Percentiles rank a stretch among this genome's conserved stretches.
Conservation (phyloP, 225 moss, liverwort and hornwort species). For the Straminergon stramineum region DNA sequence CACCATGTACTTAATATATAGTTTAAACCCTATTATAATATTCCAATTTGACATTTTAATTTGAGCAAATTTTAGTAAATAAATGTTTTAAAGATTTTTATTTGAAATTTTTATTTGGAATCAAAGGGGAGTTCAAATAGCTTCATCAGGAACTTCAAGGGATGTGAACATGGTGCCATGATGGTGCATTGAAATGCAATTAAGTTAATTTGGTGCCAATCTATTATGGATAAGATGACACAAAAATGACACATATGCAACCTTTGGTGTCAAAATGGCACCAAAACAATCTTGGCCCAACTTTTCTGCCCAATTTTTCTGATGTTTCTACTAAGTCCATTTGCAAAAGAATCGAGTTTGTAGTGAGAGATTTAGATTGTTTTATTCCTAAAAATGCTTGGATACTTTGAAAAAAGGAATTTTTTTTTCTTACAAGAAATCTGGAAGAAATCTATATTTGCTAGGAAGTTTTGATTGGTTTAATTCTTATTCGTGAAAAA, state of each 20-base stretch:
- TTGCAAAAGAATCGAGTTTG: background rate
- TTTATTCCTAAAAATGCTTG: background rate
- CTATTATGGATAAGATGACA: too few relatives aligned
- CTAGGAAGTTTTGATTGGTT: background rate
- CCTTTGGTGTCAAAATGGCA: too few relatives aligned
- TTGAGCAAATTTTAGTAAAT: background rate
- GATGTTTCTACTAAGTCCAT: background rate
- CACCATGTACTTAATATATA: too few relatives aligned
- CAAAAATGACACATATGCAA: too few relatives aligned
- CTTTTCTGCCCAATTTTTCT: too few relatives aligned
- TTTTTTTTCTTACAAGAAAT: too few relatives aligned
- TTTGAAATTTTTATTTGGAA: background rate
- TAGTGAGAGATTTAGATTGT: background rate
- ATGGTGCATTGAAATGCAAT: too few relatives aligned
- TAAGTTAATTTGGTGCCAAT: too few relatives aligned
- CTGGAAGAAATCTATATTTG: accelerated
- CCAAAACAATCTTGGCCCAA: too few relatives aligned
- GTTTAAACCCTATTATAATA: background rate
- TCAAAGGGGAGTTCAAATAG: background rate
- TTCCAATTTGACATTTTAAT: background rate
- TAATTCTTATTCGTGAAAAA: background rate
- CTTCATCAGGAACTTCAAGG: too few relatives aligned
- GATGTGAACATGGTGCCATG: too few relatives aligned
- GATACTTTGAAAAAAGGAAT: background rate
- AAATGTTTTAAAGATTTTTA: background rate